Percentiles rank a stretch among this genome's conserved stretches.
phyloP scores from a whole-genome alignment of 805 yeast species.

The Nematodospora valgi region DNA sequence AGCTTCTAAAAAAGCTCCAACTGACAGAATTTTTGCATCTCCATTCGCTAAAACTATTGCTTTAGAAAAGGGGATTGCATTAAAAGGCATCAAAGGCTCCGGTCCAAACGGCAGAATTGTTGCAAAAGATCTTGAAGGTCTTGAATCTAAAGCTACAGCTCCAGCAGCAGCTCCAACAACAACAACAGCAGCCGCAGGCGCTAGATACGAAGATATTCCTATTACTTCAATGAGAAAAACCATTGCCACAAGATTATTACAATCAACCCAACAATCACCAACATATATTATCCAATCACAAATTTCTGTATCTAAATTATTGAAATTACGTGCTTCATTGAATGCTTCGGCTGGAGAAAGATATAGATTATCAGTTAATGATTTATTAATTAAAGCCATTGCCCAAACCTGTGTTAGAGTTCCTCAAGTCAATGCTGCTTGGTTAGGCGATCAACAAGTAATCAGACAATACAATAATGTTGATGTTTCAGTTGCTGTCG shows the following conservation, averaged over 20 bases:
- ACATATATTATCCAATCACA: constrained; percentile 88
- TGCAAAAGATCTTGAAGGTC: constrained; percentile 83
- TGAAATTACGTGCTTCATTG: constrained; percentile 87
- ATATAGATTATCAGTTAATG: constrained; percentile 91
- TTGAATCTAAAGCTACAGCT: constrained; percentile 44
- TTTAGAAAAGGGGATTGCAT: constrained; percentile 83
- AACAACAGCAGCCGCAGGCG: constrained; percentile 47
- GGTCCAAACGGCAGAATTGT: constrained; percentile 96
- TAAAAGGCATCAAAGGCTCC: constrained; percentile 81
- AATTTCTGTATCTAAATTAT: constrained; percentile 81
- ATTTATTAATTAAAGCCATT: constrained; percentile 89
- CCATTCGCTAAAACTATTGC: constrained; percentile 94
- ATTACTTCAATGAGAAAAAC: constrained; percentile 90
- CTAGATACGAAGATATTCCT: constrained; percentile 77
- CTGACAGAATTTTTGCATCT: constrained; percentile 83
- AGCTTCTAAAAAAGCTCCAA: constrained; percentile 36
- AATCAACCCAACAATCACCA: constrained; percentile 85
- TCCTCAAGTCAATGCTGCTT: constrained; percentile 91
- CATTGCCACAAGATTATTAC: constrained; percentile 82
- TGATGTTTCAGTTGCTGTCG: constrained; percentile 97
- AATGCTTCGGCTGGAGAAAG: constrained; percentile 82
- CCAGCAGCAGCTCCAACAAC: constrained; percentile 44
- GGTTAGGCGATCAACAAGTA: constrained; percentile 85
- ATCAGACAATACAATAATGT: constrained; percentile 89
- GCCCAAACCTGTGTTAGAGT: constrained; percentile 87